Conservation (phyloP, 2,329 filamentous ascomycete species). For the Cadophora gregata region DNA sequence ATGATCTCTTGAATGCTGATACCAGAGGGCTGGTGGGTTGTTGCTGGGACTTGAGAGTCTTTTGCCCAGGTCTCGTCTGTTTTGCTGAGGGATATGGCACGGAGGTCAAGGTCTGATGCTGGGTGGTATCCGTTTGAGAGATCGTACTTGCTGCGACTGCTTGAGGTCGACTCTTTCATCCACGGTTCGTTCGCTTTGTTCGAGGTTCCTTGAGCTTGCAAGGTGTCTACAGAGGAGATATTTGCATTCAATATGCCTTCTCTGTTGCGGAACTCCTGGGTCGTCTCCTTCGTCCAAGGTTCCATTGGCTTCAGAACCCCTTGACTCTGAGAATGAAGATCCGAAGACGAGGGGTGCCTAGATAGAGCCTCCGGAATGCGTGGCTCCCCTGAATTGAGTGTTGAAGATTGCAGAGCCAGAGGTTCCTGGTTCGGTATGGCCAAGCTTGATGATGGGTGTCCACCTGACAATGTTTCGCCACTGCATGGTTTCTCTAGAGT, state of each 20-base stretch:
- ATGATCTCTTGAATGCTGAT: constrained; percentile 43
- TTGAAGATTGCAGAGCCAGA: neutral
- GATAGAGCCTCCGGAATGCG: neutral
- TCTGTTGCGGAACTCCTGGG: neutral
- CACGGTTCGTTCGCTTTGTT: constrained; percentile 2
- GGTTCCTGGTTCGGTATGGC: neutral
- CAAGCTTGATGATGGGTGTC: constrained; percentile 10
- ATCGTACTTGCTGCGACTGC: neutral
- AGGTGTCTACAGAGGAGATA: neutral
- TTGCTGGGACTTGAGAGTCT: neutral
- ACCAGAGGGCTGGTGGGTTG: constrained; percentile 18
- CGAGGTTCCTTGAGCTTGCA: neutral
- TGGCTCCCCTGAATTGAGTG: constrained; percentile 7
- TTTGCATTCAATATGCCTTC: neutral
- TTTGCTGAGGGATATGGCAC: constrained; percentile 6
- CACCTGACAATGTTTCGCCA: neutral
- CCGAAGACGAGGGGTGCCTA: neutral
- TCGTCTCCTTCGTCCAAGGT: neutral
- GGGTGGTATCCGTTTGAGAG: neutral
- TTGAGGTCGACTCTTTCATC: neutral
- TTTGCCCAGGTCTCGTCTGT: neutral
- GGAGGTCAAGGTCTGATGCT: neutral
- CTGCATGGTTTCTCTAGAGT: neutral
- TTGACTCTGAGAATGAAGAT: constrained; percentile 1
- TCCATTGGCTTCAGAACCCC: neutral